Conservation (phyloP, 345 rosid genomes). For the Diplotaxis tenuifolia region DNA sequence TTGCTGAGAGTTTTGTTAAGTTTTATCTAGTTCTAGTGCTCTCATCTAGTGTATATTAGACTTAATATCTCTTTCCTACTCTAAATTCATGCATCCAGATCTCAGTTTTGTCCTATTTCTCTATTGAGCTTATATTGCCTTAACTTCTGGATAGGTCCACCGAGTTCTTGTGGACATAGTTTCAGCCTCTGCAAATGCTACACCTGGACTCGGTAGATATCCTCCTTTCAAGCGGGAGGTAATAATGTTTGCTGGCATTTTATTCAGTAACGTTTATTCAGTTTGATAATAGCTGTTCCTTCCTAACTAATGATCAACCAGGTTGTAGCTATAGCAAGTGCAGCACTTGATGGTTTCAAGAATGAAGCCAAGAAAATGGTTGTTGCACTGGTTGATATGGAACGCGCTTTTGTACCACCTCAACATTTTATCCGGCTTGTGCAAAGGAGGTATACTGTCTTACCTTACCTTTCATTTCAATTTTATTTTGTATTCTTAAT, state of each 20-base stretch:
- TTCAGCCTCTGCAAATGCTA: constrained; percentile 84
- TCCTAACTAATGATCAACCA: constrained; percentile 33
- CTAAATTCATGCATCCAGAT: neutral
- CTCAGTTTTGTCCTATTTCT: neutral
- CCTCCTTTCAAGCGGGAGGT: constrained; percentile 98
- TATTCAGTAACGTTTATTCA: neutral
- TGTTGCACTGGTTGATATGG: neutral
- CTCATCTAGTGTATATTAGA: neutral
- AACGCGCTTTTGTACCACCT: constrained; percentile 97
- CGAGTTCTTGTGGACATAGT: constrained; percentile 88
- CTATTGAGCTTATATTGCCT: constrained; percentile 14
- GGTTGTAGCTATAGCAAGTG: constrained; percentile 88
- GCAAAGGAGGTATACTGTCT: constrained; percentile 73
- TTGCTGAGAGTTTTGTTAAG: neutral
- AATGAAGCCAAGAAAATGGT: neutral
- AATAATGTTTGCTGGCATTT: constrained; percentile 8
- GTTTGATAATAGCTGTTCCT: neutral
- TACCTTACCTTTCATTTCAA: neutral
- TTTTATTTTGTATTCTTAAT: neutral
- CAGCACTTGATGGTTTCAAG: constrained; percentile 66
- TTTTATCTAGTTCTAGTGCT: constrained; percentile 12
- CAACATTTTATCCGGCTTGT: constrained; percentile 98
- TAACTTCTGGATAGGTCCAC: constrained; percentile 62
- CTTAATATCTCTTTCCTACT: neutral
- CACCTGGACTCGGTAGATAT: constrained; percentile 98